These are phyloP conservation scores for Ophiocytium majus DNA, from an alignment of 352 stramenopile genomes.

Conservation along the genomic window DNA sequence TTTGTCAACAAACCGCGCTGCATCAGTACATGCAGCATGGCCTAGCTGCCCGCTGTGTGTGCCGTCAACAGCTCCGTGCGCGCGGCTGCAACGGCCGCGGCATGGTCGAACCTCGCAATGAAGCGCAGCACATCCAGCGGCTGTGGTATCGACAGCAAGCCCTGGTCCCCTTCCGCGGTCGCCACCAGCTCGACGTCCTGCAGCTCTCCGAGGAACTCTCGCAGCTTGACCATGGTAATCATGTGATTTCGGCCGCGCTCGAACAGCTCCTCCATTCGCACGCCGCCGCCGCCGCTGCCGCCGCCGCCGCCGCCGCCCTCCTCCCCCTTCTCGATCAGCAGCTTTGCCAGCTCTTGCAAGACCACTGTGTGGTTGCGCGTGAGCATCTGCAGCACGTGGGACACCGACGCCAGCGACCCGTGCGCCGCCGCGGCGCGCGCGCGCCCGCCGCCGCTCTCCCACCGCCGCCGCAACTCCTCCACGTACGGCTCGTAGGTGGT, in stretches of 20 bases:
- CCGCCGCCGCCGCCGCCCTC: no score
- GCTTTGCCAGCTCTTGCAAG: background rate
- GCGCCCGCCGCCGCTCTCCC: background rate
- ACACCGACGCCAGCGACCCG: background rate
- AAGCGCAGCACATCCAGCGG: no score
- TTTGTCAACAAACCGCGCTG: no score
- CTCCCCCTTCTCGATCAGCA: background rate
- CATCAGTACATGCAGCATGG: no score
- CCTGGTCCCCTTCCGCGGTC: no score
- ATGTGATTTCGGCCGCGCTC: background rate
- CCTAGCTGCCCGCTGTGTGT: no score
- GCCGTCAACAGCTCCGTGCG: no score
- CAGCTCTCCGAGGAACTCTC: background rate
- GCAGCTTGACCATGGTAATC: background rate
- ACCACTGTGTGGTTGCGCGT: background rate
- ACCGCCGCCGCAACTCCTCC: slow-evolving; percentile 27
- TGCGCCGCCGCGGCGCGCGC: no score
- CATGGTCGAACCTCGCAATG: no score
- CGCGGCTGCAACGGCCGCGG: no score
- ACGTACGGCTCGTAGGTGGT: slow-evolving; percentile 35
- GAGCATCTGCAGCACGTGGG: background rate
- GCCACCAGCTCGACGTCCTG: background rate
- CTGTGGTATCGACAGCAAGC: no score
- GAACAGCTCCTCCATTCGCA: background rate
- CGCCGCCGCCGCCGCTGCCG: no score